Evolutionary conservation across 768 basidiomycete species (phyloP).

Genomic region (Collybia sordida): DNA sequence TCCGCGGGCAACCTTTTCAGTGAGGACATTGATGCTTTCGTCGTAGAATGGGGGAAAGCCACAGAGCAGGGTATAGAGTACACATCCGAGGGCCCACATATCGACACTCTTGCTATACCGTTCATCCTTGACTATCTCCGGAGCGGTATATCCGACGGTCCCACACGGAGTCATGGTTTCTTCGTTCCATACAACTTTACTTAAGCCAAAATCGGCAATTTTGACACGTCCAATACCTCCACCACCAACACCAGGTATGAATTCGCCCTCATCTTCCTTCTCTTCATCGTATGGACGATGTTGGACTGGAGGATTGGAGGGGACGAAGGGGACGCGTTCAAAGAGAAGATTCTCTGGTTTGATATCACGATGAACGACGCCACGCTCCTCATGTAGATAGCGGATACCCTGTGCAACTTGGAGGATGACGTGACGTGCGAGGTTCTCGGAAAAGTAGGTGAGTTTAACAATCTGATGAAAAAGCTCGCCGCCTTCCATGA

Average conservation of each 20-base stretch:
- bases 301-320: conserved; percentile 65
- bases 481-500: conserved; percentile 97
- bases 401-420: conserved; percentile 94
- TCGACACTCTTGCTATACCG: conserved; percentile 95
- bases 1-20: conserved; percentile 96
- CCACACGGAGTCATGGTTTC: conserved; percentile 99
- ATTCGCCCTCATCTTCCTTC: conserved; percentile 98
- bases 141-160: conserved; percentile 99
- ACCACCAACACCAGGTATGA: conserved; percentile 86
- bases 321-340: conserved; percentile 87
- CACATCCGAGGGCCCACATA: conserved; percentile 99
- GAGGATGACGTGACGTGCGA: conserved; percentile 95
- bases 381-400: conserved; percentile 95
- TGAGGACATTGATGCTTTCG: conserved; percentile 96
- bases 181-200: conserved; percentile 98
- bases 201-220: conserved; percentile 97
- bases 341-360: conserved; percentile 98
- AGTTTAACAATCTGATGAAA: conserved; percentile 99
- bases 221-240: conserved; percentile 98
- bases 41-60: conserved; percentile 99
- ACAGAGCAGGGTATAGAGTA: conserved; percentile 96
- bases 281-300: conserved; percentile 94
- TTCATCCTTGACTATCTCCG: conserved; percentile 99
- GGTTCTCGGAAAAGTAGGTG: conserved; percentile 96
- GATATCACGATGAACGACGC: conserved; percentile 98